These are phyloP conservation scores for Talaromyces pinophilus DNA, from an alignment of 2,329 filamentous ascomycete species.

Conservation along the genomic window DNA sequence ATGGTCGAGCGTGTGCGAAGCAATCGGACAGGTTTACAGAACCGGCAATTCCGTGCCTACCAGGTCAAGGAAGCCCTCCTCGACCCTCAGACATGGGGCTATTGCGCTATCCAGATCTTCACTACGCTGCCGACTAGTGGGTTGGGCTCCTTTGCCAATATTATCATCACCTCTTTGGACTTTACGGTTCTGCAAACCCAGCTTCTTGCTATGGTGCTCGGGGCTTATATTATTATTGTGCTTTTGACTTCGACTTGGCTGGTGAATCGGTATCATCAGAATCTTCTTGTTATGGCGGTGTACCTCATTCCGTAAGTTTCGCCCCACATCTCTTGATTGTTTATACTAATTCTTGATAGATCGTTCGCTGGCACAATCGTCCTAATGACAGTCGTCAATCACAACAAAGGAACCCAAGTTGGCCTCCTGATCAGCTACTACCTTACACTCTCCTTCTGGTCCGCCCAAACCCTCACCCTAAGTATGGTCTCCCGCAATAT, in stretches of 20 bases:
- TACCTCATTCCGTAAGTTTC: slow-evolving; percentile 64
- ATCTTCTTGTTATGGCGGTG: slow-evolving; percentile 64
- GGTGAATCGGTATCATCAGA: slow-evolving; percentile 69
- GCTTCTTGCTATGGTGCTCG: slow-evolving; percentile 70
- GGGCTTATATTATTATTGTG: slow-evolving; percentile 71
- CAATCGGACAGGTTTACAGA: slow-evolving; percentile 65
- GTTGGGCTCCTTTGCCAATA: slow-evolving; percentile 71
- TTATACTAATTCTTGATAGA: slow-evolving; percentile 37
- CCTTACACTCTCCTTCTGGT: slow-evolving; percentile 76
- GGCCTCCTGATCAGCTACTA: slow-evolving; percentile 74
- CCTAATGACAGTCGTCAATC: slow-evolving; percentile 67
- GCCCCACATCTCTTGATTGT: background rate
- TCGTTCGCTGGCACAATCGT: slow-evolving; percentile 72
- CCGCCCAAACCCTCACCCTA: slow-evolving; percentile 66
- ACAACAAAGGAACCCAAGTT: slow-evolving; percentile 59
- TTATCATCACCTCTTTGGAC: slow-evolving; percentile 70
- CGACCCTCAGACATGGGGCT: slow-evolving; percentile 68
- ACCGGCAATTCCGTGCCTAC: slow-evolving; percentile 55
- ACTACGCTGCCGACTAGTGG: slow-evolving; percentile 74
- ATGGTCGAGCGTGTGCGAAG: slow-evolving; percentile 62
- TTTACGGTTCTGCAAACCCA: slow-evolving; percentile 69
- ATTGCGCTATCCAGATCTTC: slow-evolving; percentile 66
- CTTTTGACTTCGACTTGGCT: slow-evolving; percentile 67
- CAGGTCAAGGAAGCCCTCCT: slow-evolving; percentile 59
- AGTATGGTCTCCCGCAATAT: slow-evolving; percentile 70